Evolutionary conservation across 441 rosid species (phyloP).

Genomic region (Pelargonium cotyledonis): DNA sequence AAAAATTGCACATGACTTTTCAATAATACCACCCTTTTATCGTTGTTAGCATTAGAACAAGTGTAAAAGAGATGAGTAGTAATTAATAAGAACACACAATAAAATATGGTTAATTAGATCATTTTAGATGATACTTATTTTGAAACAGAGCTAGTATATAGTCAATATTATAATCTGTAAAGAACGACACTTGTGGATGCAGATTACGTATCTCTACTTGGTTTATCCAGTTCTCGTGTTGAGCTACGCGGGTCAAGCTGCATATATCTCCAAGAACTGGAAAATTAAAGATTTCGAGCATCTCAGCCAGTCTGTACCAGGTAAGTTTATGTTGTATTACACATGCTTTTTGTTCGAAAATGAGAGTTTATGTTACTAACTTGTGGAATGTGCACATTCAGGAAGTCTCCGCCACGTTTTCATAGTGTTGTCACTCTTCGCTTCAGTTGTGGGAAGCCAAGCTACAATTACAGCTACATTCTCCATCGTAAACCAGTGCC

Average conservation of each 20-base stretch:
- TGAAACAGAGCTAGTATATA: neutral
- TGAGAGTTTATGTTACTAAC: conserved; percentile 17
- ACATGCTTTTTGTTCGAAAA: neutral
- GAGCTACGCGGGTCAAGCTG: conserved; percentile 62
- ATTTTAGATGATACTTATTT: no score
- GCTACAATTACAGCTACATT: conserved; percentile 63
- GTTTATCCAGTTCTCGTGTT: conserved; percentile 49
- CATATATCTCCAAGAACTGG: conserved; percentile 46
- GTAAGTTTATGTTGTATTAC: conserved; percentile 28
- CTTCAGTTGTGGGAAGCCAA: conserved; percentile 63
- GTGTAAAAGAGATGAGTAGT: no score
- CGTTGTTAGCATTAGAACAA: no score
- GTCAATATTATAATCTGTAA: neutral
- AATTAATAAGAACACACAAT: no score
- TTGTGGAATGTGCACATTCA: conserved; percentile 21
- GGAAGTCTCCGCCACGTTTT: conserved; percentile 38
- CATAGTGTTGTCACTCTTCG: conserved; percentile 40
- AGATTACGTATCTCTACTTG: conserved; percentile 44
- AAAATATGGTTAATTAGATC: no score
- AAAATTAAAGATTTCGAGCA: conserved; percentile 29
- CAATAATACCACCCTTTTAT: no score
- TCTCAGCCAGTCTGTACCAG: conserved; percentile 45
- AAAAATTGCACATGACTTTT: no score
- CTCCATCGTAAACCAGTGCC: conserved; percentile 67
- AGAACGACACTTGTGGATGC: conserved; percentile 21